phyloP scores from a whole-genome alignment of 108 stramenopile genomes.

The Discostella pseudostelligera region DNA sequence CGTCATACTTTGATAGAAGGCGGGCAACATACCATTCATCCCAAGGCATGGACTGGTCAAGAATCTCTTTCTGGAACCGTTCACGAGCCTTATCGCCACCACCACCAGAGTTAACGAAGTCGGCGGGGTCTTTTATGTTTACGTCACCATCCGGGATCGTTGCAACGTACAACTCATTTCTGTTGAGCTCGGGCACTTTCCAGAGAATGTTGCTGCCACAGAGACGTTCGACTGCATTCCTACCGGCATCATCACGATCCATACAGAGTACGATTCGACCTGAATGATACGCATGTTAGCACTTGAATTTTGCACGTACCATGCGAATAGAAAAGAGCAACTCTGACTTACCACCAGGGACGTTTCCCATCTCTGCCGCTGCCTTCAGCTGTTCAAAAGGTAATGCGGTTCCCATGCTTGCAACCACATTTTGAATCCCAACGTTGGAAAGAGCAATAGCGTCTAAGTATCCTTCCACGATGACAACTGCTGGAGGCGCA shows the following conservation, averaged over 20 bases:
- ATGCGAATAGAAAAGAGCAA: neutral
- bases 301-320: neutral
- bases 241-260: conserved; percentile 89
- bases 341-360: conserved; percentile 35
- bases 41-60: conserved; percentile 62
- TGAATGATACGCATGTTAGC: neutral
- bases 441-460: conserved; percentile 81
- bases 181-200: conserved; percentile 41
- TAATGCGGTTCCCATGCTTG: conserved; percentile 89
- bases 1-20: conserved; percentile 49
- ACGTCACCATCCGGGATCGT: conserved; percentile 52
- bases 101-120: conserved; percentile 58
- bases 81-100: conserved; percentile 29
- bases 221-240: conserved; percentile 72
- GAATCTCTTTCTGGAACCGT: conserved; percentile 46
- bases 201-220: conserved; percentile 55
- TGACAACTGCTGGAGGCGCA: conserved; percentile 45
- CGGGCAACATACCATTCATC: conserved; percentile 64
- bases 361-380: conserved; percentile 49
- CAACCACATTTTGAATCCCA: conserved; percentile 77
- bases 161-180: conserved; percentile 67
- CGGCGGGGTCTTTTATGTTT: conserved; percentile 86
- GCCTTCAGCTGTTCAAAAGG: conserved; percentile 68
- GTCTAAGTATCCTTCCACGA: conserved; percentile 97
- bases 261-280: conserved; percentile 78